Evolutionary conservation across 208 protist species (phyloP).

Genomic region (Trichomonas vaginalis): DNA sequence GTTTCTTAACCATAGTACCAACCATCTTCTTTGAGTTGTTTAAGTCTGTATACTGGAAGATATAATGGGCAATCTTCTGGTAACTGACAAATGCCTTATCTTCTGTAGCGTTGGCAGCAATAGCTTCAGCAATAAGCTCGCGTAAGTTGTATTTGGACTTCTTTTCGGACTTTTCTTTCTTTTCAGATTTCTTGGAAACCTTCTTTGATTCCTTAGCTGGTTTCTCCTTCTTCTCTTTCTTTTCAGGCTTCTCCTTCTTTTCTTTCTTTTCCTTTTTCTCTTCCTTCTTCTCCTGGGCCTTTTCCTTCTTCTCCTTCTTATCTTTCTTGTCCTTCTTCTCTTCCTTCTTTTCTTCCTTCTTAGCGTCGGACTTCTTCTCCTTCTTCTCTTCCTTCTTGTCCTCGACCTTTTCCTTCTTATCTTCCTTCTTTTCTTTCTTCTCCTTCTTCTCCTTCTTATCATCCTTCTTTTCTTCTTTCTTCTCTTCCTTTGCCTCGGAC

Average conservation of each 20-base stretch:
- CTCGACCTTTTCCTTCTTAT: background rate
- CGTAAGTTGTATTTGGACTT: background rate
- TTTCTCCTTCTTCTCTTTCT: background rate
- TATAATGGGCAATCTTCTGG: background rate
- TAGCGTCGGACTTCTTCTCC: background rate
- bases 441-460: too few species aligned
- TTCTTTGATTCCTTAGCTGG: background rate
- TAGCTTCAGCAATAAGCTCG: background rate
- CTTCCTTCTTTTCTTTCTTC: too few species aligned
- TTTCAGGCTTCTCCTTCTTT: background rate
- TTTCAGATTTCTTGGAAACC: background rate
- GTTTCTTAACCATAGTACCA: background rate
- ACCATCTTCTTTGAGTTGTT: background rate
- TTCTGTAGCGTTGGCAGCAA: background rate
- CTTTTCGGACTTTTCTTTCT: background rate
- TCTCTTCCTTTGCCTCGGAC: too few species aligned
- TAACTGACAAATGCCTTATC: background rate
- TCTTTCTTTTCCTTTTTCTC: background rate
- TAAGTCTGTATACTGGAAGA: background rate
- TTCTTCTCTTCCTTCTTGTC: background rate
- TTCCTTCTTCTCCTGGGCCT: background rate
- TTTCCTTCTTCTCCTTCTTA: background rate
- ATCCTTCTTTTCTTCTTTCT: too few species aligned
- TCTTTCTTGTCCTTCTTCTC: background rate
- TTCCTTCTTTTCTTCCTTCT: background rate